These are phyloP conservation scores for Auriscalpium vulgare DNA, from an alignment of 768 basidiomycete species.

Conservation along the genomic window DNA sequence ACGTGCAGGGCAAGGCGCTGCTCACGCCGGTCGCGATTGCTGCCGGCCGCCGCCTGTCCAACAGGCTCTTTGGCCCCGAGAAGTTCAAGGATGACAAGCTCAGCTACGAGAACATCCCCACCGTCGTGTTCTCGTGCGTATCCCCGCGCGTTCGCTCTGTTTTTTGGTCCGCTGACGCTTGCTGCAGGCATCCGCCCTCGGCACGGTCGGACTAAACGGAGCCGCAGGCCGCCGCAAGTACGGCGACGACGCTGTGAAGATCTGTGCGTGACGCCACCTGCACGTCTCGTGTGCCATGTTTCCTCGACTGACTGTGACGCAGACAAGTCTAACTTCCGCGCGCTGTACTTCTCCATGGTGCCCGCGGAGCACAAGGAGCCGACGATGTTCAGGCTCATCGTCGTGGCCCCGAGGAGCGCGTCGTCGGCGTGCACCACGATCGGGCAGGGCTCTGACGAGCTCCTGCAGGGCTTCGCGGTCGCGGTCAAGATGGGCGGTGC, in stretches of 20 bases:
- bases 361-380: constrained; percentile 90
- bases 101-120: constrained; percentile 83
- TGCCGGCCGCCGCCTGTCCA: constrained; percentile 82
- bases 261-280: constrained; percentile 57
- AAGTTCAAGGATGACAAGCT: constrained; percentile 85
- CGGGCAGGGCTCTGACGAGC: constrained; percentile 88
- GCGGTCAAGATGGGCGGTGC: constrained; percentile 91
- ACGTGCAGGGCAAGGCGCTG: constrained; percentile 86
- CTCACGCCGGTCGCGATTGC: constrained; percentile 98
- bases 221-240: constrained; percentile 80
- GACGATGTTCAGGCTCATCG: constrained; percentile 87
- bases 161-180: background rate
- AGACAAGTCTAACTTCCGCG: constrained; percentile 78
- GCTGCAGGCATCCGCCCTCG: constrained; percentile 81
- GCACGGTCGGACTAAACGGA: constrained; percentile 94
- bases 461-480: constrained; percentile 93
- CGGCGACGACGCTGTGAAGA: constrained; percentile 75
- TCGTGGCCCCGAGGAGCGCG: constrained; percentile 80
- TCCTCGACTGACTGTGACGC: constrained; percentile 3
- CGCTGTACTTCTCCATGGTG: constrained; percentile 90
- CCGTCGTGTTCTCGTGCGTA: constrained; percentile 92
- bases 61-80: constrained; percentile 83
- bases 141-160: background rate
- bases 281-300: background rate
- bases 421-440: constrained; percentile 96